Evolutionary conservation across 2,329 filamentous ascomycete species (phyloP).

Genomic region (Neopestalotiopsis rosae): DNA sequence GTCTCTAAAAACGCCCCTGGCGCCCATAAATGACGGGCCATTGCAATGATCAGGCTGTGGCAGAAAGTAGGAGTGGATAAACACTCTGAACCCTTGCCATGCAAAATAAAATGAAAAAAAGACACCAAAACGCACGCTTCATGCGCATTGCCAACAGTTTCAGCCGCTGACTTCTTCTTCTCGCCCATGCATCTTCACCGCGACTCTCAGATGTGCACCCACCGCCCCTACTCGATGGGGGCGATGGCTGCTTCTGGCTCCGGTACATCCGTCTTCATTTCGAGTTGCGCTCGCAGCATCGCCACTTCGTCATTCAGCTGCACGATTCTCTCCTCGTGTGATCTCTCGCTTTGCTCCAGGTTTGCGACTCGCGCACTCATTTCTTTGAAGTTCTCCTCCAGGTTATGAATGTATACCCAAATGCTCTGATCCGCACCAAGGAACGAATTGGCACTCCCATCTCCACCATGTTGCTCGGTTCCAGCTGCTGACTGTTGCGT

Average conservation of each 20-base stretch:
- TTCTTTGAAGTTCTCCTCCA: conserved; percentile 65
- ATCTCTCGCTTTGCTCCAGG: conserved; percentile 46
- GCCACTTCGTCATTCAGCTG: conserved; percentile 42
- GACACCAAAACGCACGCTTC: background rate
- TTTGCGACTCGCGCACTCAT: conserved; percentile 49
- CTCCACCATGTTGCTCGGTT: conserved; percentile 56
- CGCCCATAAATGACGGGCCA: background rate
- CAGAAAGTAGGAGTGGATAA: conserved; percentile 9
- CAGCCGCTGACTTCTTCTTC: background rate
- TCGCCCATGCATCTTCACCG: background rate
- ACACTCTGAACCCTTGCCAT: background rate
- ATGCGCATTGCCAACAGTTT: background rate
- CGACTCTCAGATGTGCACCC: background rate
- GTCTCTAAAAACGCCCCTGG: conserved; percentile 16
- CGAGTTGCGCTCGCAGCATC: conserved; percentile 37
- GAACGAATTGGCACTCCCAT: conserved; percentile 68
- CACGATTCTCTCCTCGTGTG: conserved; percentile 42
- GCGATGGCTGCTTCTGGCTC: conserved; percentile 15
- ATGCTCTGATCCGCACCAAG: conserved; percentile 69
- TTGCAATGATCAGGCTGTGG: conserved; percentile 4
- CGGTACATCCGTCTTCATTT: conserved; percentile 29
- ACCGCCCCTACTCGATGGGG: too few relatives aligned
- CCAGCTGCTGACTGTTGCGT: conserved; percentile 50
- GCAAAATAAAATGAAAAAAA: background rate
- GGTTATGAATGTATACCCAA: conserved; percentile 73